These are phyloP conservation scores for Tuber melanosporum DNA, from an alignment of 495 filamentous ascomycete species.

Conservation along the genomic window DNA sequence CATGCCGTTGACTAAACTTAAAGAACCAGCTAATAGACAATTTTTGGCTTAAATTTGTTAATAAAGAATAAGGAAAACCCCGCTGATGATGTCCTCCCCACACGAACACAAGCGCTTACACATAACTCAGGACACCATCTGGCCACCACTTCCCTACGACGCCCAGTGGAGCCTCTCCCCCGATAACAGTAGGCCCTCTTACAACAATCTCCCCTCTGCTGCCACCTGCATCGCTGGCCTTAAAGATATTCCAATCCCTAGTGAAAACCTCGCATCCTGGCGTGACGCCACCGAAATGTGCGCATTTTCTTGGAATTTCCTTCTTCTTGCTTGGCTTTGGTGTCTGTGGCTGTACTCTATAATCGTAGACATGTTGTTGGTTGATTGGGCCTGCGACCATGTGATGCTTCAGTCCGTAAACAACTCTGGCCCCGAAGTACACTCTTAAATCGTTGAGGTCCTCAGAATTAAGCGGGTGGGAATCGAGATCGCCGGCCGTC, in stretches of 20 bases:
- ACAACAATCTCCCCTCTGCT: conserved; percentile 52
- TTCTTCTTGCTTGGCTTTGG: conserved; percentile 38
- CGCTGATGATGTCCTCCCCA: not conserved
- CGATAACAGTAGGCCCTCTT: conserved; percentile 61
- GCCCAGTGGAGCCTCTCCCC: conserved; percentile 54
- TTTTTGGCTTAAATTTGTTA: not conserved
- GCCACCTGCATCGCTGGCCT: conserved; percentile 53
- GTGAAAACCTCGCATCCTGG: conserved; percentile 73
- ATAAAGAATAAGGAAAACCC: not conserved
- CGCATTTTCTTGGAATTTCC: conserved; percentile 44
- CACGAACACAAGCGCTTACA: conserved; percentile 12
- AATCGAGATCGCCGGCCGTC: conserved; percentile 47
- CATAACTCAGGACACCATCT: conserved; percentile 39
- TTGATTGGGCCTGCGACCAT: conserved; percentile 75
- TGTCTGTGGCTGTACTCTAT: conserved; percentile 52
- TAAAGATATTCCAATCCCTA: conserved; percentile 53
- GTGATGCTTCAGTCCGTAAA: conserved; percentile 78
- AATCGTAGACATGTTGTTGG: conserved; percentile 84
- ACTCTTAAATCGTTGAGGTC: conserved; percentile 72
- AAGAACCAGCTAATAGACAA: not conserved
- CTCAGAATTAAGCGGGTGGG: conserved; percentile 54
- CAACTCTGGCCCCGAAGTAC: conserved; percentile 69
- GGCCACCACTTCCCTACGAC: conserved; percentile 48
- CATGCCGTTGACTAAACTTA: not conserved
- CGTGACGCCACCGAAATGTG: conserved; percentile 77